phyloP scores from a whole-genome alignment of 805 yeast genomes.

The Ogataea paraovalis region DNA sequence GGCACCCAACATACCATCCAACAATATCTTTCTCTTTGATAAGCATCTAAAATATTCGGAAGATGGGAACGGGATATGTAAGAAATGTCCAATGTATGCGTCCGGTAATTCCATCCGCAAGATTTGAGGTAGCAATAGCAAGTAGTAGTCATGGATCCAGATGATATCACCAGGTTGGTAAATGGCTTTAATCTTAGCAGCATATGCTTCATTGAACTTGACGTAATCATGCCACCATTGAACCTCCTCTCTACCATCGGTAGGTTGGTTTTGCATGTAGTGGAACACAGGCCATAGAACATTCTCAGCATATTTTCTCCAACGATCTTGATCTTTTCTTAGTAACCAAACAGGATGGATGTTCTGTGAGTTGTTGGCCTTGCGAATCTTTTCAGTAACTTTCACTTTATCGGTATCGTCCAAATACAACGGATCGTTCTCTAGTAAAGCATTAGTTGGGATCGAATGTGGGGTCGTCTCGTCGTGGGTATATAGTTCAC shows the following conservation, averaged over 20 bases:
- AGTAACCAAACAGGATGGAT: slow-evolving; percentile 88
- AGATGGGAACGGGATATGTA: slow-evolving; percentile 93
- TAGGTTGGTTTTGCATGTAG: slow-evolving; percentile 76
- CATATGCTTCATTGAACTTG: slow-evolving; percentile 84
- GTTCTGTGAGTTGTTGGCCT: slow-evolving; percentile 43
- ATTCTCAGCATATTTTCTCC: slow-evolving; percentile 89
- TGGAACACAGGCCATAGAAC: slow-evolving; percentile 94
- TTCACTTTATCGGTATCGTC: slow-evolving; percentile 50
- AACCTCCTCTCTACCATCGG: slow-evolving; percentile 65
- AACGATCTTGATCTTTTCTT: slow-evolving; percentile 70
- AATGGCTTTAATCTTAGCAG: slow-evolving; percentile 65
- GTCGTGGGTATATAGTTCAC: slow-evolving; percentile 54
- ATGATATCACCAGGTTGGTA: slow-evolving; percentile 87
- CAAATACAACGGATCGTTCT: slow-evolving; percentile 60
- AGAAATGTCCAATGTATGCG: slow-evolving; percentile 69
- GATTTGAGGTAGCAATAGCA: slow-evolving; percentile 77
- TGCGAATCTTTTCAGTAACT: slow-evolving; percentile 45
- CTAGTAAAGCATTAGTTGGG: slow-evolving; percentile 26
- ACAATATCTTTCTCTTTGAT: slow-evolving; percentile 72
- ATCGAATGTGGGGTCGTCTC: slow-evolving; percentile 25
- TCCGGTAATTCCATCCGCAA: slow-evolving; percentile 72
- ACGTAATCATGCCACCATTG: slow-evolving; percentile 86
- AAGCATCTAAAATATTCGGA: slow-evolving; percentile 90
- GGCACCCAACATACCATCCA: slow-evolving; percentile 91
- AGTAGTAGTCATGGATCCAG: slow-evolving; percentile 90